These are phyloP conservation scores for Pisolithus thermaeus DNA, from an alignment of 1,284 basidiomycete genomes.

Conservation along the genomic window DNA sequence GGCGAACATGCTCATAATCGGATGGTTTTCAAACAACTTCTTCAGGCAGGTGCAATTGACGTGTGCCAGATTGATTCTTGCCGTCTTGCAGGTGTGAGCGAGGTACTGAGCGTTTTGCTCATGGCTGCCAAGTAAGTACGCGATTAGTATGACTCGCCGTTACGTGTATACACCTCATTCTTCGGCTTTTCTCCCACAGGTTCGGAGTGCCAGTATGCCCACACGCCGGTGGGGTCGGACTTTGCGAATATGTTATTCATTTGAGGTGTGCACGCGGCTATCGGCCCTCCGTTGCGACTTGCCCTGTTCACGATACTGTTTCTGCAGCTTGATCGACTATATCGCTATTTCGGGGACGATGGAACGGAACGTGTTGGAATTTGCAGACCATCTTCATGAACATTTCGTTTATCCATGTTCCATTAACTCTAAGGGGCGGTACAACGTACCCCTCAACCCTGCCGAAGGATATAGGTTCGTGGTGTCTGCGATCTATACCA, in stretches of 20 bases:
- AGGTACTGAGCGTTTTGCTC: slow-evolving; percentile 88
- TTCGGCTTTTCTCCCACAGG: slow-evolving; percentile 30
- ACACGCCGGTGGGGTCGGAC: slow-evolving; percentile 91
- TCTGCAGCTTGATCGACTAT: slow-evolving; percentile 79
- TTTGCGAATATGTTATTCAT: slow-evolving; percentile 92
- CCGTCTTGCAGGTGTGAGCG: slow-evolving; percentile 87
- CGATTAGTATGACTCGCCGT: not conserved
- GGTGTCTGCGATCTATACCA: not conserved
- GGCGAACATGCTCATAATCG: slow-evolving; percentile 96
- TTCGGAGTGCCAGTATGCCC: slow-evolving; percentile 88
- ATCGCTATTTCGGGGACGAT: slow-evolving; percentile 87
- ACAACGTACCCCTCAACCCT: slow-evolving; percentile 70
- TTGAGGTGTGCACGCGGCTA: slow-evolving; percentile 41
- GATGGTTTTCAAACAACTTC: slow-evolving; percentile 95
- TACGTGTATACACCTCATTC: not conserved
- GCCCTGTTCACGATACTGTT: not conserved
- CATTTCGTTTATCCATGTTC: slow-evolving; percentile 88
- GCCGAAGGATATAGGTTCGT: slow-evolving; percentile 69
- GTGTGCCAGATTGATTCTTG: slow-evolving; percentile 97
- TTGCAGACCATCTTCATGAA: slow-evolving; percentile 87
- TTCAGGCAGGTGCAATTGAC: slow-evolving; percentile 84
- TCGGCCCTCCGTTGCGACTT: slow-evolving; percentile 8
- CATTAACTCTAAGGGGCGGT: slow-evolving; percentile 81
- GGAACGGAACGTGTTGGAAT: slow-evolving; percentile 91
- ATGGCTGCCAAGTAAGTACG: slow-evolving; percentile 80